phyloP scores from a whole-genome alignment of 169 alveolate species.

The Plasmodium adleri region DNA sequence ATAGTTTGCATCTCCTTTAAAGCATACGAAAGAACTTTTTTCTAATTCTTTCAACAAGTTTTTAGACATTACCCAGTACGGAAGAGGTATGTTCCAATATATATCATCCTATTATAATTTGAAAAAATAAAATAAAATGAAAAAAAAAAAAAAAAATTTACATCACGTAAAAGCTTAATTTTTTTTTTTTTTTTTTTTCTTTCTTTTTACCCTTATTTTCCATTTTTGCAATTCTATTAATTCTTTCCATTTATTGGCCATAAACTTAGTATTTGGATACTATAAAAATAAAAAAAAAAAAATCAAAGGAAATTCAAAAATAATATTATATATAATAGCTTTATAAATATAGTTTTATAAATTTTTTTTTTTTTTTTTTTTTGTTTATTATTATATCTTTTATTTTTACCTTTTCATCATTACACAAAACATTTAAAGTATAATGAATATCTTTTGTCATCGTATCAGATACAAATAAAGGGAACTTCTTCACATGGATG shows the following conservation, averaged over 20 bases:
- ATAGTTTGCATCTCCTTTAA: conserved; percentile 72
- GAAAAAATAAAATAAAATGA: not conserved
- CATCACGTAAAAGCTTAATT: not conserved
- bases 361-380: not conserved
- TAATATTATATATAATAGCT: not conserved
- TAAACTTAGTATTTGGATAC: conserved; percentile 64
- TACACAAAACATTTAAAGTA: conserved; percentile 20
- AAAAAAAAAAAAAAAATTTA: not conserved
- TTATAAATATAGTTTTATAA: not conserved
- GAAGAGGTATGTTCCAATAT: conserved; percentile 65
- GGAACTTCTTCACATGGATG: conserved; percentile 54
- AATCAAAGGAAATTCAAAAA: not conserved
- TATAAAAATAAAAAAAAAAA: not conserved
- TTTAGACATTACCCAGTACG: conserved; percentile 61
- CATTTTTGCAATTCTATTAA: conserved; percentile 27
- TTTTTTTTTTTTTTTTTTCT: conserved; percentile 2
- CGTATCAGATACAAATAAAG: conserved; percentile 60
- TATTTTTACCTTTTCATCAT: conserved; percentile 37
- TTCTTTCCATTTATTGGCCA: conserved; percentile 66
- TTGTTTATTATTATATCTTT: not conserved
- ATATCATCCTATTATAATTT: conserved; percentile 28
- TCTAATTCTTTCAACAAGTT: conserved; percentile 30
- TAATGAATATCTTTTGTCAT: conserved; percentile 51
- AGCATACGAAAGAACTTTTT: conserved; percentile 47
- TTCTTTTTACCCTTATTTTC: conserved; percentile 30